Percentiles rank a stretch among this genome's conserved stretches.
phyloP scores from a whole-genome alignment of 495 filamentous ascomycete species.

The Tuber calosporum region DNA sequence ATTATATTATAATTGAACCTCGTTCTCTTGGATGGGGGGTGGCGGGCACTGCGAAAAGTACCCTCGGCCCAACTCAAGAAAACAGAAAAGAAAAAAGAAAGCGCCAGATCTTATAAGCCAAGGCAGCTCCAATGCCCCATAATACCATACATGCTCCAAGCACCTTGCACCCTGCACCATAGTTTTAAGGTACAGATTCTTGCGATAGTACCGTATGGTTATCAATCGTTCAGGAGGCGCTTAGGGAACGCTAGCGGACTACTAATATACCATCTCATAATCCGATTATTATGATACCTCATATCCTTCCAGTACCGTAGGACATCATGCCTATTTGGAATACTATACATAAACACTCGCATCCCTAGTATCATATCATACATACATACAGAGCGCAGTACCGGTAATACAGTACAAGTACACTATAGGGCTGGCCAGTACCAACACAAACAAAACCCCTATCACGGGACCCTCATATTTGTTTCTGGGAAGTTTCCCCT shows the following conservation, averaged over 20 bases:
- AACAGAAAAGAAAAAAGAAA: background rate
- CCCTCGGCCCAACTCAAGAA: background rate
- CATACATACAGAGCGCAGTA: background rate
- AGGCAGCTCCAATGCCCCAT: background rate
- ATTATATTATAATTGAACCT: background rate
- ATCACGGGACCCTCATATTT: background rate
- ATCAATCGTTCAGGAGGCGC: background rate
- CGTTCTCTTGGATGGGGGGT: background rate
- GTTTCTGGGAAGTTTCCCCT: background rate
- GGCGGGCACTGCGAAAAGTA: background rate
- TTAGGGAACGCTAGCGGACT: background rate
- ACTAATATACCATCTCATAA: background rate
- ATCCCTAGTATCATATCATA: background rate
- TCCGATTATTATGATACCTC: background rate
- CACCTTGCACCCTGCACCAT: too few relatives aligned
- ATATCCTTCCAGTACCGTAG: background rate
- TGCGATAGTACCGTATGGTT: background rate
- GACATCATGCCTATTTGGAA: background rate
- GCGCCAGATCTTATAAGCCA: background rate
- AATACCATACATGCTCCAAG: too few relatives aligned
- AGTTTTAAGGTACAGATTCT: too few relatives aligned
- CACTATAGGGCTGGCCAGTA: background rate
- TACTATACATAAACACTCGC: background rate
- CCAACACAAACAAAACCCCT: background rate
- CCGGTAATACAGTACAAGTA: too few relatives aligned